A percentile compares a stretch with the other conserved stretches of the same genome.
These are phyloP conservation scores for Tolypocladium amazonense DNA, from an alignment of 2,329 filamentous ascomycete genomes.

Conservation along the genomic window DNA sequence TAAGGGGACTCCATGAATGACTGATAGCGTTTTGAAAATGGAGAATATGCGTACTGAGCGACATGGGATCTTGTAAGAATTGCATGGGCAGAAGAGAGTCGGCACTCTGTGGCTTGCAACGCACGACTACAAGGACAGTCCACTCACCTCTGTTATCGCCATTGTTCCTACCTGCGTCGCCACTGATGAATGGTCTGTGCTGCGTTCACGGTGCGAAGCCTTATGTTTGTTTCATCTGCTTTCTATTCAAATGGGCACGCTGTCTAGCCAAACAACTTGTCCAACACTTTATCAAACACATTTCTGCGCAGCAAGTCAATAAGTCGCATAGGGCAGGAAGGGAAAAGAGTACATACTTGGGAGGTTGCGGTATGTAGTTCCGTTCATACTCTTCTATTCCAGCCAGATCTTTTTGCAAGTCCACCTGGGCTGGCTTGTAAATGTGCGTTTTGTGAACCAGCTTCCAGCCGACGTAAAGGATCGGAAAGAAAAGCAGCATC, in stretches of 20 bases:
- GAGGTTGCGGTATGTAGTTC: slow-evolving; percentile 42
- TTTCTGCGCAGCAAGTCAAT: slow-evolving; percentile 2
- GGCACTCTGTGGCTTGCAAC: background rate
- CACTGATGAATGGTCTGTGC: background rate
- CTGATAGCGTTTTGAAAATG: background rate
- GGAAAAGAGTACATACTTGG: slow-evolving; percentile 32
- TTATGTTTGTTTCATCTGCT: background rate
- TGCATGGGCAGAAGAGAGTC: background rate
- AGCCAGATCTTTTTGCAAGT: slow-evolving; percentile 50
- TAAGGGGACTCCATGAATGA: too few species aligned
- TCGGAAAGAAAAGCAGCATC: slow-evolving; percentile 61
- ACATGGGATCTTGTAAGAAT: background rate
- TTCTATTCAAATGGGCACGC: background rate
- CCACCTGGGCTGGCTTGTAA: slow-evolving; percentile 45
- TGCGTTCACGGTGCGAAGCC: background rate
- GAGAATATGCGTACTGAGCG: background rate
- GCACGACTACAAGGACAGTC: background rate
- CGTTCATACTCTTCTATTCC: slow-evolving; percentile 59
- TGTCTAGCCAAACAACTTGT: slow-evolving; percentile 9
- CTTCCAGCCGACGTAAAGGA: slow-evolving; percentile 64
- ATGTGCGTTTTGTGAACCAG: slow-evolving; percentile 52
- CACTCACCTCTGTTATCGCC: background rate
- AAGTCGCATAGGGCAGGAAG: background rate
- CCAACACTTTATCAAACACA: slow-evolving; percentile 10
- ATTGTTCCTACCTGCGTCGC: background rate